Conservation (phyloP, 495 filamentous ascomycete genomes). For the Trichoderma erinaceum region DNA sequence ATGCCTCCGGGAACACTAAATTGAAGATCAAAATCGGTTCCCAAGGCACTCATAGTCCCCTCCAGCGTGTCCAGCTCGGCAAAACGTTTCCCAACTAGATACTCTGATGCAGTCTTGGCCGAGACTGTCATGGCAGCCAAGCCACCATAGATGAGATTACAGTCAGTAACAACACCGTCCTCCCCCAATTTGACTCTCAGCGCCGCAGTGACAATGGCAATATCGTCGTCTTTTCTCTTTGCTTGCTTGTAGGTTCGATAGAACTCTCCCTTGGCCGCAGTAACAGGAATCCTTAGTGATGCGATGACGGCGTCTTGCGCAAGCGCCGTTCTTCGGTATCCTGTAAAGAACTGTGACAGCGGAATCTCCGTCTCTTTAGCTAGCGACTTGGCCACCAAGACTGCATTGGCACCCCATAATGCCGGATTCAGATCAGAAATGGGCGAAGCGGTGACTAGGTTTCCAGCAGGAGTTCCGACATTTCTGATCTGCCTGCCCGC, state of each 20-base stretch:
- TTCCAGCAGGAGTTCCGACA: conserved; percentile 92
- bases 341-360: conserved; percentile 89
- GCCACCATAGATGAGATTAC: conserved; percentile 77
- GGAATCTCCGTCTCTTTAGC: conserved; percentile 70
- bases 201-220: conserved; percentile 87
- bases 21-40: conserved; percentile 74
- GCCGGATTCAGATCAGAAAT: conserved; percentile 97
- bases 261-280: conserved; percentile 59
- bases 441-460: conserved; percentile 89
- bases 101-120: conserved; percentile 67
- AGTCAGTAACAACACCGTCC: conserved; percentile 57
- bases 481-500: conserved; percentile 94
- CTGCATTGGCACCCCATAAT: conserved; percentile 78
- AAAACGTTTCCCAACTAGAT: conserved; percentile 69
- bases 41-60: conserved; percentile 78
- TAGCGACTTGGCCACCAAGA: conserved; percentile 69
- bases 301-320: conserved; percentile 78
- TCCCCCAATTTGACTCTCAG: conserved; percentile 64
- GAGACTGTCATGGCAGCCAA: conserved; percentile 84
- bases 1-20: conserved; percentile 92
- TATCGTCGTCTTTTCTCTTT: conserved; percentile 95
- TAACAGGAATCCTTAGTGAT: conserved; percentile 74
- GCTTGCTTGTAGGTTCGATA: conserved; percentile 87
- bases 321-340: conserved; percentile 80
- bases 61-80: conserved; percentile 77